Conservation (phyloP, 108 stramenopile species). For the Cylindrotheca fusiformis region DNA sequence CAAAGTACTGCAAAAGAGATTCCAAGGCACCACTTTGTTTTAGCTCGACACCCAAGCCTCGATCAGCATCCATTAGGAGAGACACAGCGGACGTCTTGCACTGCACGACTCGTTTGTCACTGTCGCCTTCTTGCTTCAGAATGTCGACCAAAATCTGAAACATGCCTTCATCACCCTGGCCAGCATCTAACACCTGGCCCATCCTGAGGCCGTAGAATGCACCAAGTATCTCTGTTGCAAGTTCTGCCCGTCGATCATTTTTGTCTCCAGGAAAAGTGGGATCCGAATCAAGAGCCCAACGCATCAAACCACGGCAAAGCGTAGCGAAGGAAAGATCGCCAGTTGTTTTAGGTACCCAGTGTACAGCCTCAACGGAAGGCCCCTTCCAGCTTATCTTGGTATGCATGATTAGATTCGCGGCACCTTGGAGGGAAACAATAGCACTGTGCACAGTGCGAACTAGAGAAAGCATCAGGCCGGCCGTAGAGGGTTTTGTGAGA, state of each 20-base stretch:
- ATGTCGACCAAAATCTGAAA: constrained; percentile 13
- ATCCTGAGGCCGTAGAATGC: constrained; percentile 56
- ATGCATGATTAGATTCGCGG: constrained; percentile 27
- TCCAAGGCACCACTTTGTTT: constrained; percentile 7
- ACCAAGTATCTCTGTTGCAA: constrained; percentile 60
- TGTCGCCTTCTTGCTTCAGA: constrained; percentile 18
- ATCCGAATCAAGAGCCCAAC: constrained; percentile 33
- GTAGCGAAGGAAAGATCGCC: constrained; percentile 4
- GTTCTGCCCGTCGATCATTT: constrained; percentile 55
- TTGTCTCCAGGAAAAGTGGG: constrained; percentile 41
- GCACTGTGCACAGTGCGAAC: constrained; percentile 65
- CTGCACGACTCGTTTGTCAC: constrained; percentile 29
- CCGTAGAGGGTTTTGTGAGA: constrained; percentile 25
- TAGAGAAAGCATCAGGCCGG: constrained; percentile 44
- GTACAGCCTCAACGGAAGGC: constrained; percentile 2
- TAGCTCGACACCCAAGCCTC: constrained; percentile 37
- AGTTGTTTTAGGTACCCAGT: constrained; percentile 16
- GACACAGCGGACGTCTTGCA: constrained; percentile 61
- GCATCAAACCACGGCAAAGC: constrained; percentile 18
- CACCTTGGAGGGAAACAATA: constrained; percentile 43
- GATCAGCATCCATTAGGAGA: constrained; percentile 54
- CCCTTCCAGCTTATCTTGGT: constrained; percentile 21
- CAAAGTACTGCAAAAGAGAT: constrained; percentile 28
- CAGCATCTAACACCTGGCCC: constrained; percentile 16
- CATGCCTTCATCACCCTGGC: not conserved